Percentiles rank a stretch among this genome's conserved stretches.
Conservation (phyloP, 805 yeast genomes). For the Kazachstania viticola region DNA sequence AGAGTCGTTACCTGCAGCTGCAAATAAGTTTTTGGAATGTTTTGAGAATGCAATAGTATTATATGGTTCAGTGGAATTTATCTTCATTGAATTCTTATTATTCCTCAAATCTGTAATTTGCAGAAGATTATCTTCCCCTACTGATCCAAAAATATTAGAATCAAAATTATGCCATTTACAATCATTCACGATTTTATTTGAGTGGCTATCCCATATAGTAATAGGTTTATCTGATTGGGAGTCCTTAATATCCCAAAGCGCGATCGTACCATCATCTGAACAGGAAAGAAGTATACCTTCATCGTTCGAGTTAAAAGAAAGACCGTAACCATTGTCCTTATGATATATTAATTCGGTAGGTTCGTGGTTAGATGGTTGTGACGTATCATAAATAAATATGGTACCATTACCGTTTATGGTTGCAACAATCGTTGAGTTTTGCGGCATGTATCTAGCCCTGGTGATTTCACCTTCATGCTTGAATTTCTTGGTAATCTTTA, state of each 20-base stretch:
- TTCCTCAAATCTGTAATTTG: conserved; percentile 44
- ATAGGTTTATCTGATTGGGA: conserved; percentile 18
- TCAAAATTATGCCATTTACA: conserved; percentile 57
- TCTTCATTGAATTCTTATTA: conserved; percentile 9
- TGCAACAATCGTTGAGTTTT: conserved; percentile 41
- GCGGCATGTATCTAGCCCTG: conserved; percentile 63
- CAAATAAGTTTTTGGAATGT: conserved; percentile 46
- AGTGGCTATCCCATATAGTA: conserved; percentile 24
- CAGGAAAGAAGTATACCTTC: conserved; percentile 45
- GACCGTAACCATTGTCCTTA: conserved; percentile 60
- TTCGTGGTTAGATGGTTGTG: conserved; percentile 17
- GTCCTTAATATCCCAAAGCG: conserved; percentile 41
- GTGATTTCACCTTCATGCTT: conserved; percentile 57
- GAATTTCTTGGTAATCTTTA: conserved; percentile 50
- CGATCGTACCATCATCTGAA: conserved; percentile 56
- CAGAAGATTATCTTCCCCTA: conserved; percentile 56
- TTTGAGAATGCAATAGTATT: conserved; percentile 59
- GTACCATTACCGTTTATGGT: conserved; percentile 61
- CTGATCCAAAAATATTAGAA: conserved; percentile 49
- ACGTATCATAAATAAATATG: conserved; percentile 40
- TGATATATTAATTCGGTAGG: conserved; percentile 40
- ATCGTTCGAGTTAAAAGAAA: conserved; percentile 47
- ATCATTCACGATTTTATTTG: conserved; percentile 59
- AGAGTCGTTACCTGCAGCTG: conserved; percentile 61
- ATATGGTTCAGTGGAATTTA: conserved; percentile 31